Evolutionary conservation across 441 rosid species (phyloP), one percentile per base, ranked within the genome.

Genomic region (Monsonia emarginata): DNA sequence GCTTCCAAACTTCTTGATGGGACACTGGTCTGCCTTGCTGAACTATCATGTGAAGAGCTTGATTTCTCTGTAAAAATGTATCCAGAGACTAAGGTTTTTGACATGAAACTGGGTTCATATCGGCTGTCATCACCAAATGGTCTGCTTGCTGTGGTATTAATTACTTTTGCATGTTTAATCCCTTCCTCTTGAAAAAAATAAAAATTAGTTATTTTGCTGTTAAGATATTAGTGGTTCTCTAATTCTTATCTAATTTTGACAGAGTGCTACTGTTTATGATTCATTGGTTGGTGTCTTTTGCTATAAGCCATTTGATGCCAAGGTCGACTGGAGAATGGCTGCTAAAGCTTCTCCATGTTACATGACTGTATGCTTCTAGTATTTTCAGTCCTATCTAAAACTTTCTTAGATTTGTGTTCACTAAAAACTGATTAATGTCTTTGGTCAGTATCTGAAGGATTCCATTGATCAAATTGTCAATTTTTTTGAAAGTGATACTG

Each of bases 281-380:
- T 95, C 99, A 71, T 80, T 91, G 70, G 78, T 85, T 77, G 98
- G 91, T 59, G 81, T 81, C 70, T 95, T 95, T 80, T 76, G 86
- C 74, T 91, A 91, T 78, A 95, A 95, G 84, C 99, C 99, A 42
- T 90, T 91, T 74, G 98, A 88, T 78, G 88, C 84, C 67, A 81
- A 91, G 77, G 96, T 95, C 69, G 99, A 95, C 78, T 95, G 99
- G 99, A 91, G 98, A 79, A 71, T 91, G 96, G 81, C 80, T 66
- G 94, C 87, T 48, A 95, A 85, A 82, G 99, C 99, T 75, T 88
- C 99, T 76, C 98, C 99, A 27, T 91, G 99, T 81, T 90, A 95
- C 77, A 81, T 87, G 86, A 95, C 96, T 64, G 99, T 95, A 79
- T 38, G 93, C 69, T 61, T 60, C 54, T 63, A n/a, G 52, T 60